A percentile compares a stretch with the other conserved stretches of the same genome.
These are phyloP conservation scores for Novymonas esmeraldas DNA, from an alignment of 208 protist species.

Conservation along the genomic window DNA sequence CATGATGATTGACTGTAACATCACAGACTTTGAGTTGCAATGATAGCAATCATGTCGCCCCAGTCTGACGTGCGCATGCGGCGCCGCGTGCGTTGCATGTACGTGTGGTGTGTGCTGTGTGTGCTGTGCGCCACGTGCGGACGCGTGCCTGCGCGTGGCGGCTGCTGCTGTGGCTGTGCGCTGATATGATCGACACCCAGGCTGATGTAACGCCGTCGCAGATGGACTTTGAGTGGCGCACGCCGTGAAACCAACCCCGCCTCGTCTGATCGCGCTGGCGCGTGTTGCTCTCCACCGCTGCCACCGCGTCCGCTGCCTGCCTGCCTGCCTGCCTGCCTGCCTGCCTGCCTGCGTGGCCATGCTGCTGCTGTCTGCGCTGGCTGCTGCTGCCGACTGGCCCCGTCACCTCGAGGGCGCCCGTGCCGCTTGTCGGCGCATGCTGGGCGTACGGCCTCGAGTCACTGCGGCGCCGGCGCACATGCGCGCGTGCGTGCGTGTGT, in stretches of 20 bases:
- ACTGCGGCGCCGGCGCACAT: constrained; percentile 9
- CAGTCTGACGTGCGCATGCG: constrained; percentile 6
- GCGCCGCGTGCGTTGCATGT: background rate
- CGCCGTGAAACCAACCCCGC: too few species aligned
- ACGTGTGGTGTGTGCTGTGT: too few species aligned
- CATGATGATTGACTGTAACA: constrained; percentile 13
- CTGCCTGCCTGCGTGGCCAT: background rate
- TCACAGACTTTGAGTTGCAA: constrained; percentile 10
- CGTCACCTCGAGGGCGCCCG: constrained; percentile 23
- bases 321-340: background rate
- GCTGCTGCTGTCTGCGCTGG: background rate
- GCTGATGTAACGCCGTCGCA: too few species aligned
- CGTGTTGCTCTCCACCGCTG: too few species aligned
- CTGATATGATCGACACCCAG: too few species aligned
- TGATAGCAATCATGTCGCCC: constrained; percentile 10
- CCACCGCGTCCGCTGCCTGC: too few species aligned
- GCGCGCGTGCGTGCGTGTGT: constrained; percentile 6
- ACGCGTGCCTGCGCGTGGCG: too few species aligned
- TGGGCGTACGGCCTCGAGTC: constrained; percentile 26
- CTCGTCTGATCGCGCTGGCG: too few species aligned
- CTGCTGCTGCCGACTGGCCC: constrained; percentile 19
- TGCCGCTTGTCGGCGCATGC: constrained; percentile 20
- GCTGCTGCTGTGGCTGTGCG: too few species aligned
- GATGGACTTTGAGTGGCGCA: too few species aligned
- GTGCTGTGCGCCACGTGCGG: too few species aligned